Percentiles rank a stretch among this genome's conserved stretches.
Evolutionary conservation across 73 alveolate species (phyloP).

Genomic region (Chromera velia): DNA sequence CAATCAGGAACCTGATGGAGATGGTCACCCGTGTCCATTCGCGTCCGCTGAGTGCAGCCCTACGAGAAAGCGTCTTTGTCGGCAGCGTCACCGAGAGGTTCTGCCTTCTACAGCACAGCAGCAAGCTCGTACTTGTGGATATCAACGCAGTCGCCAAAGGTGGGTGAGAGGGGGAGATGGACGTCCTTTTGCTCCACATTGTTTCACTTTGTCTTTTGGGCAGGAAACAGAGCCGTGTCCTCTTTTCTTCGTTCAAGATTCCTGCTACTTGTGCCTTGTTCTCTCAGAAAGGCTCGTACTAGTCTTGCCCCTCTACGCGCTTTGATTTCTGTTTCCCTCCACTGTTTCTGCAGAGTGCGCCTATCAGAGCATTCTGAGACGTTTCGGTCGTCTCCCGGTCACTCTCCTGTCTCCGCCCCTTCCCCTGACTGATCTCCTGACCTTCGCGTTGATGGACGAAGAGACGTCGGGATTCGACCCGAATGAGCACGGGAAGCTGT

Average conservation of each 20-base stretch:
- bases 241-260: too few relatives aligned
- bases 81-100: slow-evolving; percentile 11
- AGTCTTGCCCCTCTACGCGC: background rate
- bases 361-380: background rate
- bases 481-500: too few relatives aligned
- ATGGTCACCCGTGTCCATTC: slow-evolving; percentile 29
- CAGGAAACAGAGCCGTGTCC: too few relatives aligned
- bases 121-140: slow-evolving; percentile 11
- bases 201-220: too few relatives aligned
- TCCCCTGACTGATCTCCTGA: slow-evolving; percentile 14
- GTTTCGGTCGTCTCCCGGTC: background rate
- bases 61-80: background rate
- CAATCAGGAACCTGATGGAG: slow-evolving; percentile 11
- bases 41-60: slow-evolving; percentile 4
- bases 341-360: background rate
- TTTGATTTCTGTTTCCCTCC: background rate
- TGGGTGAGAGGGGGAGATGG: background rate
- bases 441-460: slow-evolving; percentile 11
- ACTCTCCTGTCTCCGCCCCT: background rate
- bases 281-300: background rate
- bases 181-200: too few relatives aligned
- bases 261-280: background rate
- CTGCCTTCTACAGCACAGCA: slow-evolving; percentile 6
- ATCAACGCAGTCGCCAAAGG: background rate
- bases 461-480: background rate